These are phyloP conservation scores for Rauvolfia tetraphylla DNA, from an alignment of 257 asterid genomes.

Conservation along the genomic window DNA sequence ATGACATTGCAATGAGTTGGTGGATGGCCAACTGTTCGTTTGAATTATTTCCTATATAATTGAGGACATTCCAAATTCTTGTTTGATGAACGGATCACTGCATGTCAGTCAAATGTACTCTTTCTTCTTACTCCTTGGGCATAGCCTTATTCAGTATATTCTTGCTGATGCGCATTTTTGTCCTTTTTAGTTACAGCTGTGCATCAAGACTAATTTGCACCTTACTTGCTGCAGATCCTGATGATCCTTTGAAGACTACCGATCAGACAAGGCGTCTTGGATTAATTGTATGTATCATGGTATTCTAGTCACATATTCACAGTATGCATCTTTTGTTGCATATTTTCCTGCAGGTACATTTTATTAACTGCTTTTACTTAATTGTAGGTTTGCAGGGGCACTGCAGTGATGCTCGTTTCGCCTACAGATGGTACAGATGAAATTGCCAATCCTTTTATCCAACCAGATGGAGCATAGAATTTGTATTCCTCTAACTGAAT, in stretches of 20 bases:
- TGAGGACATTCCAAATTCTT: neutral
- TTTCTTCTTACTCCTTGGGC: neutral
- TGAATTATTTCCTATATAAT: neutral
- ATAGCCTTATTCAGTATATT: neutral
- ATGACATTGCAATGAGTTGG: too few species aligned
- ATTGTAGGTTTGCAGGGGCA: conserved; percentile 87
- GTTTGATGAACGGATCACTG: neutral
- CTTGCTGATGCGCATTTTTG: neutral
- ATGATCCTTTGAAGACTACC: conserved; percentile 95
- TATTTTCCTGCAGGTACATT: neutral
- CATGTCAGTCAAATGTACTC: neutral
- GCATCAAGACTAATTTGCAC: conserved; percentile 2
- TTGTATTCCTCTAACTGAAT: neutral
- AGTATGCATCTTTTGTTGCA: neutral
- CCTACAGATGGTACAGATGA: conserved; percentile 99
- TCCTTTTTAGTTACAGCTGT: neutral
- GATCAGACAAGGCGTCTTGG: conserved; percentile 93
- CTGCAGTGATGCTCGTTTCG: conserved; percentile 98
- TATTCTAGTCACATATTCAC: neutral
- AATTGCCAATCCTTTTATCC: conserved; percentile 85
- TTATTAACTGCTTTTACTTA: neutral
- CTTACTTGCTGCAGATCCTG: conserved; percentile 29
- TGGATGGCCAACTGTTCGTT: too few species aligned
- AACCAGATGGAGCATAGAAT: conserved; percentile 77
- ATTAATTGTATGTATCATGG: conserved; percentile 59